Conservation (phyloP, 768 basidiomycete species). For the Leccinum rimulosum region DNA sequence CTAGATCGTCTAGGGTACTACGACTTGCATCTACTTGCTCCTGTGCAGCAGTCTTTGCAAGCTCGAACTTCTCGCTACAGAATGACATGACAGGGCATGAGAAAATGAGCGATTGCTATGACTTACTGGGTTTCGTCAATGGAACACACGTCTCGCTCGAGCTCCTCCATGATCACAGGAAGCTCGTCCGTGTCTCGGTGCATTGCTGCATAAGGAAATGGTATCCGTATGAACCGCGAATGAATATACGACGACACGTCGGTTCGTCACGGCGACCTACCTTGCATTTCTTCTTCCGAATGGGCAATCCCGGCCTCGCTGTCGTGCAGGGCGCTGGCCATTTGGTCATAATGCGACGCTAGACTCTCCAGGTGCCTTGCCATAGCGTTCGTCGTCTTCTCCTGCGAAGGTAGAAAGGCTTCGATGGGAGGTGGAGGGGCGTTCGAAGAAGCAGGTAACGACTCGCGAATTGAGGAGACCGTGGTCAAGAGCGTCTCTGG, state of each 20-base stretch:
- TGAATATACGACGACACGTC: neutral
- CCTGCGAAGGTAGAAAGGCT: slow-evolving; percentile 45
- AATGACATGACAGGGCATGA: neutral
- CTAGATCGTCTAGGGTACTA: slow-evolving; percentile 58
- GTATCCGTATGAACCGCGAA: neutral
- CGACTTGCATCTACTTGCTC: slow-evolving; percentile 50
- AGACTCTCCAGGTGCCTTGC: slow-evolving; percentile 70
- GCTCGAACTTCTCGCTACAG: slow-evolving; percentile 50
- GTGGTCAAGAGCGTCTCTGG: slow-evolving; percentile 59
- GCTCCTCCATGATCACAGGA: slow-evolving; percentile 67
- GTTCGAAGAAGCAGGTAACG: slow-evolving; percentile 42
- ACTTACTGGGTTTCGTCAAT: slow-evolving; percentile 61
- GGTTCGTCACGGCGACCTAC: slow-evolving; percentile 33
- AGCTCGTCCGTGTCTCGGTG: slow-evolving; percentile 78
- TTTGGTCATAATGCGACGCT: slow-evolving; percentile 73
- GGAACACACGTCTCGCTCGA: slow-evolving; percentile 54
- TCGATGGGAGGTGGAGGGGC: slow-evolving; percentile 41
- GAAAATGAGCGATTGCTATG: slow-evolving; percentile 1
- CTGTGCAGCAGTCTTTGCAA: slow-evolving; percentile 42
- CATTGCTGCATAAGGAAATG: slow-evolving; percentile 51
- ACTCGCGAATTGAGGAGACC: slow-evolving; percentile 52
- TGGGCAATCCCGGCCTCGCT: slow-evolving; percentile 68
- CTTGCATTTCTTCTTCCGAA: slow-evolving; percentile 65
- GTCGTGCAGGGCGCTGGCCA: slow-evolving; percentile 65
- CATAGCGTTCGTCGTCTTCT: slow-evolving; percentile 60